phyloP scores from a whole-genome alignment of 202 grass and related monocot species.

The Carex arenaria region DNA sequence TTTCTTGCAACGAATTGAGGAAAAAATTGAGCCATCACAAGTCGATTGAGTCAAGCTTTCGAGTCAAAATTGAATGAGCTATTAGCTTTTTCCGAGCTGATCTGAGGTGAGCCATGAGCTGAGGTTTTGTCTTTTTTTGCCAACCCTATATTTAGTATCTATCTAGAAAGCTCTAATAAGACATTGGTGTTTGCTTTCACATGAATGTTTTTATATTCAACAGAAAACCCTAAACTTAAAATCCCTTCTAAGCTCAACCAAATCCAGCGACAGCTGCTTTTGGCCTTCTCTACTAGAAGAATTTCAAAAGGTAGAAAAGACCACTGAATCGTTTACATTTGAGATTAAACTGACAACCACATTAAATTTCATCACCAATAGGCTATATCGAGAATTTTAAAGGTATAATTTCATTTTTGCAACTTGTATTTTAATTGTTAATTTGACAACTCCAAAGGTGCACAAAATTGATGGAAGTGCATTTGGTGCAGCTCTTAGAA shows the following conservation, averaged over 20 bases:
- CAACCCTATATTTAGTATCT: neutral
- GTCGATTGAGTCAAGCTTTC: too few relatives aligned
- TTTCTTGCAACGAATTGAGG: too few relatives aligned
- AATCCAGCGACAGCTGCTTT: neutral
- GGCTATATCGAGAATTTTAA: neutral
- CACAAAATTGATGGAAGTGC: neutral
- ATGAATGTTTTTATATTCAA: neutral
- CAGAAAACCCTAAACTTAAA: neutral
- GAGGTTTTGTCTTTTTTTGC: too few relatives aligned
- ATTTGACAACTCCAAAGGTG: neutral
- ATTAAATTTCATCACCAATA: neutral
- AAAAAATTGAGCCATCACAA: too few relatives aligned
- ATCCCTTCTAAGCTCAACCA: neutral
- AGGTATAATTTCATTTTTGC: neutral
- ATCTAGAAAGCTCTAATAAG: neutral
- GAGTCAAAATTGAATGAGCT: too few relatives aligned
- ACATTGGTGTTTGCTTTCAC: neutral
- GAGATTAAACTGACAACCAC: neutral
- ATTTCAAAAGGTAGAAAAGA: neutral
- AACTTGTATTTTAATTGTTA: neutral
- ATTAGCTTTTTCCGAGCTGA: too few relatives aligned
- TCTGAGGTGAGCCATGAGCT: too few relatives aligned
- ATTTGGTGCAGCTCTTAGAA: neutral
- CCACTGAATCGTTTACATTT: neutral
- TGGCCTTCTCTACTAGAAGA: neutral